phyloP scores from a whole-genome alignment of 768 basidiomycete species.

The Tulasnella sp. region DNA sequence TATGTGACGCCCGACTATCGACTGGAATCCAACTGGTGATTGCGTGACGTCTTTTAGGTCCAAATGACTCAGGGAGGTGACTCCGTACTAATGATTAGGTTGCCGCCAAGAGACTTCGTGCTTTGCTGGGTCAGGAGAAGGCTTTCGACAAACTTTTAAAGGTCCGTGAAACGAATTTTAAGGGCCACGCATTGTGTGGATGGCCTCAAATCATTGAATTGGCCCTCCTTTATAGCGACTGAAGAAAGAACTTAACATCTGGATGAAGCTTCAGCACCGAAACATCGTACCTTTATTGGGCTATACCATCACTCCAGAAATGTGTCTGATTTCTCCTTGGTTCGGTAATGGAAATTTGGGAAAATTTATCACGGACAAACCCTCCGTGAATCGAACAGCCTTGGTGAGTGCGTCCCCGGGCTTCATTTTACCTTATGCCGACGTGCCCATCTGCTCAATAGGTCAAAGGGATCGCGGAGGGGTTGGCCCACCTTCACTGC shows the following conservation, averaged over 20 bases:
- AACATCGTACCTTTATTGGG: background rate
- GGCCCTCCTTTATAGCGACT: background rate
- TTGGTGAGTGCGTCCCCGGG: background rate
- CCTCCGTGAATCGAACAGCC: background rate
- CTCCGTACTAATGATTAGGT: no score
- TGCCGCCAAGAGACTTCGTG: background rate
- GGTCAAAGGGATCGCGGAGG: background rate
- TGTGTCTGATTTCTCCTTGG: background rate
- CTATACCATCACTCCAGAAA: background rate
- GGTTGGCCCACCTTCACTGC: background rate
- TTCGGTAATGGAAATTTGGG: background rate
- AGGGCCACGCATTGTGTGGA: background rate
- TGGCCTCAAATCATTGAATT: background rate
- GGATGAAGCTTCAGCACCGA: background rate
- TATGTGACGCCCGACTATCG: no score
- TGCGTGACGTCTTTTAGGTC: no score
- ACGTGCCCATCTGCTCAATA: background rate
- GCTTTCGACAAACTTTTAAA: background rate
- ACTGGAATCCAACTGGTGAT: no score
- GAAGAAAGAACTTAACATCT: background rate
- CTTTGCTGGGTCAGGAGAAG: background rate
- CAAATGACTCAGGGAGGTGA: no score
- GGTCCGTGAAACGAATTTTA: background rate
- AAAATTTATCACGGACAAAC: background rate
- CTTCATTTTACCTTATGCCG: background rate